Evolutionary conservation across 2,329 filamentous ascomycete genomes (phyloP).

Genomic region (Cladosporium sp.): DNA sequence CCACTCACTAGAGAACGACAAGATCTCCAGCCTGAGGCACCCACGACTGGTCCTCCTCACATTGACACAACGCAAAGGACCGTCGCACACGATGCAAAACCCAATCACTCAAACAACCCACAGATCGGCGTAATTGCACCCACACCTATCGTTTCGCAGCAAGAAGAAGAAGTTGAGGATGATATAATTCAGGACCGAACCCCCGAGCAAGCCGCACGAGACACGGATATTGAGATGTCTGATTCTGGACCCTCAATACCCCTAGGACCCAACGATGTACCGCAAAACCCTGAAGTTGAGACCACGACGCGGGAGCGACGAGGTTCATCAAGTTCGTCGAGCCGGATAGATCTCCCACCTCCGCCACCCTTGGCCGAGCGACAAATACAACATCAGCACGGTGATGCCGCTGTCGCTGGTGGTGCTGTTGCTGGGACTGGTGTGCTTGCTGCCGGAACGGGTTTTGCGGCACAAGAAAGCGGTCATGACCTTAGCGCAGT

Average conservation of each 20-base stretch:
- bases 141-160: constrained; percentile 37
- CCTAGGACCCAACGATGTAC: constrained; percentile 36
- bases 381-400: constrained; percentile 25
- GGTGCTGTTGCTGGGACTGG: constrained; percentile 2
- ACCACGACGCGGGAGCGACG: constrained; percentile 9
- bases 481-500: constrained; percentile 28
- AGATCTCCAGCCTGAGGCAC: constrained; percentile 10
- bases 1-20: constrained; percentile 9
- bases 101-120: constrained; percentile 19
- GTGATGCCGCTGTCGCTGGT: constrained; percentile 15
- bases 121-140: constrained; percentile 40
- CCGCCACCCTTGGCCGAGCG: constrained; percentile 48
- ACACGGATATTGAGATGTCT: constrained; percentile 58
- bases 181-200: constrained; percentile 43
- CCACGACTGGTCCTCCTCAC: constrained; percentile 10
- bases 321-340: constrained; percentile 22
- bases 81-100: background rate
- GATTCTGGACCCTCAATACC: constrained; percentile 48
- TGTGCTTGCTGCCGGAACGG: constrained; percentile 1
- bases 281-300: background rate
- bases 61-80: constrained; percentile 13
- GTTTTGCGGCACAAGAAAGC: constrained; percentile 1
- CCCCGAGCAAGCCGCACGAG: constrained; percentile 41
- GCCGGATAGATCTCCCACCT: constrained; percentile 39
- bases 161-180: constrained; percentile 26